Percentiles rank a stretch among this genome's conserved stretches.
Evolutionary conservation across 75 land plant genomes (phyloP).

Genomic region (Sequoiadendron giganteum): DNA sequence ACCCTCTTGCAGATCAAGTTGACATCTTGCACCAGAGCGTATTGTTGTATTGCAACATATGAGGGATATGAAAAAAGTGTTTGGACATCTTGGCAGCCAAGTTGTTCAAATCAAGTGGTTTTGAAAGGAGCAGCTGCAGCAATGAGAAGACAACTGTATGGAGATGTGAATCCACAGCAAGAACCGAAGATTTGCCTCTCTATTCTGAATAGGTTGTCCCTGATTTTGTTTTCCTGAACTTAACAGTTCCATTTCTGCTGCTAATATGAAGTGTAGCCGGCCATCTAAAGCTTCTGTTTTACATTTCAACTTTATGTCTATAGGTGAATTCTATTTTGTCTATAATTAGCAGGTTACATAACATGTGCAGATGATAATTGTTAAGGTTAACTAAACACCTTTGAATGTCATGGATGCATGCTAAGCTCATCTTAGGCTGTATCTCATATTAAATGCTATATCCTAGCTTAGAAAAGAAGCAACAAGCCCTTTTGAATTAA

Average conservation of each 20-base stretch:
- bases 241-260: neutral
- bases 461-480: neutral
- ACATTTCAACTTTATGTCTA: neutral
- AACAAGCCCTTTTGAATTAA: neutral
- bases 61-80: neutral
- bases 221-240: neutral
- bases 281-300: neutral
- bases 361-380: neutral
- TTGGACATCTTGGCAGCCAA: neutral
- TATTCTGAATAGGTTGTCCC: neutral
- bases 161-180: no score
- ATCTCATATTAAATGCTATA: no score
- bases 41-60: neutral
- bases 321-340: neutral
- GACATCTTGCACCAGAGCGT: neutral
- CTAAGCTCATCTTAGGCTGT: no score
- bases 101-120: neutral
- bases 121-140: no score
- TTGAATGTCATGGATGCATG: neutral
- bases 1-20: neutral
- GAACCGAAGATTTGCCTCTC: no score
- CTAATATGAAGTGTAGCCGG: neutral
- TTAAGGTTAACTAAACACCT: neutral
- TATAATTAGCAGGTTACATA: neutral
- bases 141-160: no score